Percentiles rank a stretch among this genome's conserved stretches.
Evolutionary conservation across 345 rosid genomes (phyloP).

Genomic region (sweet orange (Citrus sinensis)): DVS_A1.0 CM039164.1:14235501-14236000

Average conservation of each 20-base stretch:
- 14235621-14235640: background rate
- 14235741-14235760: background rate
- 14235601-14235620: background rate
- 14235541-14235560: slow-evolving; percentile 12
- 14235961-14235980: too few species aligned
- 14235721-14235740: too few species aligned
- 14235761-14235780: background rate
- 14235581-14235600: background rate
- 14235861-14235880: too few species aligned
- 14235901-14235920: too few species aligned
- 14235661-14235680: slow-evolving; percentile 1
- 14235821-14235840: too few species aligned
- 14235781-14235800: background rate
- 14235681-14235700: background rate
- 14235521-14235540: background rate
- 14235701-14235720: background rate
- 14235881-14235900: too few species aligned
- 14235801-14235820: background rate
- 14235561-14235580: slow-evolving; percentile 2
- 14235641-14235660: background rate
- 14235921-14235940: too few species aligned
- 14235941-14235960: too few species aligned
- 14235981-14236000: too few species aligned
- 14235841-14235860: too few species aligned
- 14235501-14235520: background rate